Evolutionary conservation across 2,329 filamentous ascomycete species (phyloP), one percentile per base, ranked within the genome.

Genomic region (Phyllosticta paracitricarpa): DNA sequence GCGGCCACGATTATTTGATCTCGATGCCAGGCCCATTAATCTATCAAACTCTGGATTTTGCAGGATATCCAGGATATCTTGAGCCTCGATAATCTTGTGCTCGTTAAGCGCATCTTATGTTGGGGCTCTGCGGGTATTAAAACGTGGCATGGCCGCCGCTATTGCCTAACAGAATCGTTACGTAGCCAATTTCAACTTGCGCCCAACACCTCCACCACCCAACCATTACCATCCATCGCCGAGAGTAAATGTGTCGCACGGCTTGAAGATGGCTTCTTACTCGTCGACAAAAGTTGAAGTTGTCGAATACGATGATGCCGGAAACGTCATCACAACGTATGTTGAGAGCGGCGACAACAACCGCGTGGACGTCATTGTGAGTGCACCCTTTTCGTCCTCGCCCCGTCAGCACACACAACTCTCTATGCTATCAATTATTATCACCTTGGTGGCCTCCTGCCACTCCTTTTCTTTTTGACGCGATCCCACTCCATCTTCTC

Each of bases 271-370:
- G 33, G 33, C 33, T 17, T 40, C 33, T 40, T 40, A 14, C 33
- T 40, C 33, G 5, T 40, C 33, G 33, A 40, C 33, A 2, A 40
- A 61, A 48, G 60, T 67, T 48, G 65, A 67, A 56, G 65, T 74
- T n/a, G 59, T 66, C 19, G 77, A 80, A 67, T 71, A 67, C 53
- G 80, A 84, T 66, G 80, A 82, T 61, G 77, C 80, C 22, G 80
- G 80, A 25, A 75, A 75, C 62, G 68, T 79, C 12, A 76, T 72
- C 2, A 74, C 76, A 5, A 80, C 79, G 0, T 84, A 82, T 64
- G 68, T 83, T 59, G 76, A 78, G 59, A 76, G 77, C 51, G 53
- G 48, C 22, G 58, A 63, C 57, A 40, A 40, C 33, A 57, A 52
- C 35, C 73, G 81, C 54, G 67, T 83, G 56, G 80, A 83, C 69